These are phyloP conservation scores for Kluyveromyces siamensis DNA, from an alignment of 805 yeast genomes.

Conservation along the genomic window DNA sequence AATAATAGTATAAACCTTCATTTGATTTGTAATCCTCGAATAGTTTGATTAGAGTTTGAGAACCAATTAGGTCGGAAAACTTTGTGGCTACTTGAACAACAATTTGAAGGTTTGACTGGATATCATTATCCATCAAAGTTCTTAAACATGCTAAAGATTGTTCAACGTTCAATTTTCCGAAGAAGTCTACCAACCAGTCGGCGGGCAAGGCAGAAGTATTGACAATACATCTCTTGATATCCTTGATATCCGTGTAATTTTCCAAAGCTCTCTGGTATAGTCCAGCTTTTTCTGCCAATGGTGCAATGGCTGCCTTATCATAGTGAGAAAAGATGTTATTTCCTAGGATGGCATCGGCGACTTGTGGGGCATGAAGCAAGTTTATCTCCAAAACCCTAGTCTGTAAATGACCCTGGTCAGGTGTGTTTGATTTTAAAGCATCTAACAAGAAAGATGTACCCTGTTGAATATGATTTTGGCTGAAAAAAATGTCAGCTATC, in stretches of 20 bases:
- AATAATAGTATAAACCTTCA: conserved; percentile 91
- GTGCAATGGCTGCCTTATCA: conserved; percentile 88
- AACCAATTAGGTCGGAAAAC: conserved; percentile 88
- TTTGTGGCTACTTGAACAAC: conserved; percentile 95
- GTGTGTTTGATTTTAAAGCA: conserved; percentile 87
- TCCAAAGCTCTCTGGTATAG: conserved; percentile 92
- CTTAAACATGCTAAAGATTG: conserved; percentile 82
- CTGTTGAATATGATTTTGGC: conserved; percentile 91
- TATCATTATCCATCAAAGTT: conserved; percentile 71
- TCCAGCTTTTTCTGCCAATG: conserved; percentile 93
- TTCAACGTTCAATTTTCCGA: conserved; percentile 90
- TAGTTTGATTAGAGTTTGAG: conserved; percentile 72
- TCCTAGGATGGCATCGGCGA: conserved; percentile 96
- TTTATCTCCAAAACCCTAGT: conserved; percentile 90
- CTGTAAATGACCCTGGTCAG: conserved; percentile 93
- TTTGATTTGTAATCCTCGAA: conserved; percentile 88
- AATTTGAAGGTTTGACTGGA: conserved; percentile 82
- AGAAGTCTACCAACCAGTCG: conserved; percentile 89
- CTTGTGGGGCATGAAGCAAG: conserved; percentile 95
- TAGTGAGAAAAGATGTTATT: conserved; percentile 93
- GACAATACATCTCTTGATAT: conserved; percentile 88
- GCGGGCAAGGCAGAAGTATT: conserved; percentile 77
- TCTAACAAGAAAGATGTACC: conserved; percentile 96
- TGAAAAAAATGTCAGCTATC: conserved; percentile 86
- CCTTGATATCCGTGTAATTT: conserved; percentile 88